Conservation (phyloP, 1,284 basidiomycete species). For the Melampsora abietis-canadensis region DNA sequence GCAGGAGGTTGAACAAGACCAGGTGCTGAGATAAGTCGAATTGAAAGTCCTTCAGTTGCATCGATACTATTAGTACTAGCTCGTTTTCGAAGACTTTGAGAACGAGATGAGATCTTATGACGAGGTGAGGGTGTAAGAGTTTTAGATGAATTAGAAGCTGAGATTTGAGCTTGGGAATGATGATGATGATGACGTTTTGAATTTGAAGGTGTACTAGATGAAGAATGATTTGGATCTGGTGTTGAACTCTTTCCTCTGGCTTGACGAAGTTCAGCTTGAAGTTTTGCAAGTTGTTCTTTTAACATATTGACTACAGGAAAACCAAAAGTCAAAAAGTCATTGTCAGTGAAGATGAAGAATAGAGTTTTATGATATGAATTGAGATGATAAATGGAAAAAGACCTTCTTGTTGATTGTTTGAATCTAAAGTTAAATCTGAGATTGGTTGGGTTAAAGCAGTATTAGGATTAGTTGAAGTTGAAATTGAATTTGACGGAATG, state of each 20-base stretch:
- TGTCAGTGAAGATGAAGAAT: neutral
- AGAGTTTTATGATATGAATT: no score
- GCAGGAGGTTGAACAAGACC: constrained; percentile 12
- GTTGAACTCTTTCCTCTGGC: neutral
- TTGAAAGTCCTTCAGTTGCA: constrained; percentile 33
- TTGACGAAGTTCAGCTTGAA: constrained; percentile 18
- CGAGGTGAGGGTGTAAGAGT: neutral
- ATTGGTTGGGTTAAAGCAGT: no score
- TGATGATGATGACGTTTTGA: neutral
- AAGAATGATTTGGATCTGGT: neutral
- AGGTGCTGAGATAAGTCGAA: constrained; percentile 39
- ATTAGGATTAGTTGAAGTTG: no score
- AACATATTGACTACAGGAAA: constrained; percentile 17
- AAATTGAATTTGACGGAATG: no score
- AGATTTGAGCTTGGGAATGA: neutral
- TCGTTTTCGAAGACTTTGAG: neutral
- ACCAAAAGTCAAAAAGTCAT: neutral
- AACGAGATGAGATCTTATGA: neutral
- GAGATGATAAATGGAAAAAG: no score
- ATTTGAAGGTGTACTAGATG: neutral
- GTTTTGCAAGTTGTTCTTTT: constrained; percentile 30
- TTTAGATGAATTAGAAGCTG: neutral
- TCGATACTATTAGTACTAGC: constrained; percentile 4
- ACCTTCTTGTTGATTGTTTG: no score
- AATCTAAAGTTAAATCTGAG: no score